Evolutionary conservation across 2,329 filamentous ascomycete genomes (phyloP), one percentile per base, ranked within the genome.

Genomic region (Talaromyces sp.): DNA sequence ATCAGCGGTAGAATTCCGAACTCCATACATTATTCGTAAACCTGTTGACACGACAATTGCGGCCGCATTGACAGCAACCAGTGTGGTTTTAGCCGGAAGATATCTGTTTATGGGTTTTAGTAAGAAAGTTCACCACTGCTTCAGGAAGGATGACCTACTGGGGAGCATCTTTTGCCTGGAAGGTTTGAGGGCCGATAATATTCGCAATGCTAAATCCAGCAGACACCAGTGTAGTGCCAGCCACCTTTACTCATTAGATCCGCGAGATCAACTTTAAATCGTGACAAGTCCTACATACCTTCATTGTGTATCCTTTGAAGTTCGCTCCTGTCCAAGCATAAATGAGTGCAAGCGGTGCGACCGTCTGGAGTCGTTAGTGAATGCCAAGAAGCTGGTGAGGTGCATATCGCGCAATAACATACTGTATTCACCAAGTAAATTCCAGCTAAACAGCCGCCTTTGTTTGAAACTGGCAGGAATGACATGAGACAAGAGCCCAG

Each of bases 241-340:
- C 75, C 4, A 78, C 75, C 58, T 79, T 74, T 51, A 75, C 10
- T 2, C 8, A 24, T 55, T 17, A 55, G 51, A 32, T 13, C 4
- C 9, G 24, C 24, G 4, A 27, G 24, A 13, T 19, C 6, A 3
- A 37, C 14, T 35, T 8, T 2, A 16, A 3, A 30, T 6, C 37
- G n/a, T n/a, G n/a, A 19, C 2, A n/a, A 8, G 3, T 36, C 29
- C n/a, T 24, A 16, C 10, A 37, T 47, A 64, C 63, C 52, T 65
- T 65, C 58, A 62, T 80, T 2, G 77, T 78, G 49, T 80, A 77
- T 0, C 77, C 77, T 8, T 76, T 77, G 35, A 75, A 73, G 49
- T 81, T 80, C 4, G 69, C 73, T 4, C 75, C 73, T 9, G 77
- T 76, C 74, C 73, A 77, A 0, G 72, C 71, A 24, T 74, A 72